phyloP scores from a whole-genome alignment of 1,139 yeast species.

The Yamadazyma epiphylla region DNA sequence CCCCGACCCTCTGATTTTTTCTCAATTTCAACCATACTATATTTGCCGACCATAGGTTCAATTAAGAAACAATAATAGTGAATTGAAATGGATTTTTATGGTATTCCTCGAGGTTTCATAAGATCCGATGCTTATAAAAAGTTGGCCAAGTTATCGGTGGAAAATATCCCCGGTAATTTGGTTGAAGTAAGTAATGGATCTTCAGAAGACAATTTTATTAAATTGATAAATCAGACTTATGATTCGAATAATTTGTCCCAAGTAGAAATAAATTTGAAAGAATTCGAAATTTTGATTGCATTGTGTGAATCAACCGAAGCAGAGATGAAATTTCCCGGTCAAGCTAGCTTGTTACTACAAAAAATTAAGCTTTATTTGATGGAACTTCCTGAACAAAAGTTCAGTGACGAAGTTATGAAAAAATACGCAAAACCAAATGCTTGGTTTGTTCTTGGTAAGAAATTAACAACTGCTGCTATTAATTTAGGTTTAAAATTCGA shows the following conservation, averaged over 20 bases:
- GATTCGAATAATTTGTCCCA: constrained; percentile 15
- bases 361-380: constrained; percentile 57
- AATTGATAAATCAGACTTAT: constrained; percentile 20
- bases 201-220: constrained; percentile 19
- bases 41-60: too few relatives aligned
- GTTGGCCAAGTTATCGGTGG: constrained; percentile 25
- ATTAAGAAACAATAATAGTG: too few relatives aligned
- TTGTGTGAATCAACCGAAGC: constrained; percentile 51
- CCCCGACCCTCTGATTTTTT: too few relatives aligned
- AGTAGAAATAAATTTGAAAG: constrained; percentile 49
- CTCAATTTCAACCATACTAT: too few relatives aligned
- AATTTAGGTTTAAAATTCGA: constrained; percentile 34
- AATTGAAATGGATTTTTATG: constrained; percentile 36
- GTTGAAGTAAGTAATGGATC: constrained; percentile 11
- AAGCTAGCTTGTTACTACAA: constrained; percentile 49
- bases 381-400: constrained; percentile 54
- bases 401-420: constrained; percentile 19
- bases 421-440: constrained; percentile 28
- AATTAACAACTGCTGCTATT: constrained; percentile 34
- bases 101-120: constrained; percentile 40
- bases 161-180: constrained; percentile 17
- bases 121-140: constrained; percentile 60
- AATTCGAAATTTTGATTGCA: constrained; percentile 70
- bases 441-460: constrained; percentile 34
- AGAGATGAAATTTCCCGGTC: constrained; percentile 35